Base-by-base conservation (phyloP, 2,329 filamentous ascomycete species). In the Arthrobotrys sinensis region DNA sequence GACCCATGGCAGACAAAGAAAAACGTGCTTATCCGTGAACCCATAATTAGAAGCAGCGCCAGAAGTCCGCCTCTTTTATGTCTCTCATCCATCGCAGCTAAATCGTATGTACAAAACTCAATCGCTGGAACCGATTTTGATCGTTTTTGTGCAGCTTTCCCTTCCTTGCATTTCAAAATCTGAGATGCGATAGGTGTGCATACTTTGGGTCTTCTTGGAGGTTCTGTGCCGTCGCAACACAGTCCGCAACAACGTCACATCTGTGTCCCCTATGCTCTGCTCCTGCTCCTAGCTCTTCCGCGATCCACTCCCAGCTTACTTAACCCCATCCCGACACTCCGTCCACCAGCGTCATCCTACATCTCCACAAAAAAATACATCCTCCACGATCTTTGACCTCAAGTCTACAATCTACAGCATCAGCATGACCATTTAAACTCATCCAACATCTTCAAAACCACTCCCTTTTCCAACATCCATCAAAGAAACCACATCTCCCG, bases 1-100 rank as follows among this genome's bases (percentile, higher is more conserved):
- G 19, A 10, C 16, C 16, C 34, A 60, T 34, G 50, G 21, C 43
- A 34, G 38, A 50, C 24, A 40, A 19, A 65, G 62, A 24, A 65
- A 50, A 65, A 65, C 62, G 64, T 67, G 45, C 65, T 46, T 55
- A 55, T 55, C 24, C 38, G 7, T 69, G 65, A 46, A 28, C 12
- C 57, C 67, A 71, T 43, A 71, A 71, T 71, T 64, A 63, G 67
- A 71, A 71, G 34, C 19, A 34, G 3, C 6, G 32, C 11, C 24
- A 28, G 24, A 28, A 28, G 4, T 28, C 24, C 48, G 38, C 28
- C 50, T 34, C 50, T 38, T 36, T 46, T 16, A 2, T 28, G 24
- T 16, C 10, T 36, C 45, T 10, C 45, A 10, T 45, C 40, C 11
- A 6, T 38, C 6, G 38, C 32, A 36, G 8, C 24, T 28, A 28